Evolutionary conservation across 179 eudicot genomes (phyloP), one percentile per base, ranked within the genome.

Genomic region (Drosera spatulata): DNA sequence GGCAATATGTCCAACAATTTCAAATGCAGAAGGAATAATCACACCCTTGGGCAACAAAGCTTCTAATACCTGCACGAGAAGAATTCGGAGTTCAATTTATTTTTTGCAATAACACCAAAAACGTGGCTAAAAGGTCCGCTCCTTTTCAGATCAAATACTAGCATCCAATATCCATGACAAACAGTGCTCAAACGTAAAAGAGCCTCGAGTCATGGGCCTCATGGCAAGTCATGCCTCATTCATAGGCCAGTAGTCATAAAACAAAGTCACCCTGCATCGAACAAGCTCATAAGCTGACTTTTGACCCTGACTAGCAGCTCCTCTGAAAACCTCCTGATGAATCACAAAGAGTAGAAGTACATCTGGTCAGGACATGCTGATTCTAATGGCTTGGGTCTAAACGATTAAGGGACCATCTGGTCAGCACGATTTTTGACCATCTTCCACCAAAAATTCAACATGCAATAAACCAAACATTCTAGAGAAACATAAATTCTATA

Each of bases 1-100:
- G 33, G 95, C 96, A 75, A 91, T 89, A 76, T 91, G 98, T 41
- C 98, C 98, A 54, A 91, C 89, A 13, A 80, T 79, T 77, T 88
- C 98, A 68, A 85, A 91, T 55, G 89, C 82, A 22, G 96, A 85
- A 73, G 96, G 96, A 73, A 88, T 60, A 60, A 80, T 71, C 83
- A 75, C 58, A 54, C 75, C 82, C 55, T 71, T 66, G 10, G 98
- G 96, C 61, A 91, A 75, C 77, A 91, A 80, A 49, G 77, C 87
- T 71, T 81, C 86, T 56, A 88, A 80, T 15, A 91, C 66, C 98
- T 91, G 85, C 73, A 66, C 49, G 51, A 38, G 54, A 3, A 54
- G 10, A 44, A 37, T 4, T 54, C 64, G 39, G 13, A 55, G 13
- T 64, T 41, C 55, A 13, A 8, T 53, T 50, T 50, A 13, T 45